Percentiles rank a stretch among this genome's conserved stretches.
These are phyloP conservation scores for Suhomyces guaymorum DNA, from an alignment of 1,139 yeast genomes.

Conservation along the genomic window DNA sequence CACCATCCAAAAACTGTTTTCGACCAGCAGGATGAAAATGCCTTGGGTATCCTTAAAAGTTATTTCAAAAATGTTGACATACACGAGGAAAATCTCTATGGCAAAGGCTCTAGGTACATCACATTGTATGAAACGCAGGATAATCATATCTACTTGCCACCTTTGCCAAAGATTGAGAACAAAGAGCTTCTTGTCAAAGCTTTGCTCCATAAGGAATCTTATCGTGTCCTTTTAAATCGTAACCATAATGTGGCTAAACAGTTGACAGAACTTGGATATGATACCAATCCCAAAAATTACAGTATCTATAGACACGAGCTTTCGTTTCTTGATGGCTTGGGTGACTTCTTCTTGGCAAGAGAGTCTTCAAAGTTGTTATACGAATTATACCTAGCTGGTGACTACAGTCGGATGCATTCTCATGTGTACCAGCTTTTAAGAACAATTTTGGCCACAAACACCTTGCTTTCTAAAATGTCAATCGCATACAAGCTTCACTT, in stretches of 20 bases:
- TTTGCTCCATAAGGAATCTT: conserved; percentile 44
- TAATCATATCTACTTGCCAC: conserved; percentile 33
- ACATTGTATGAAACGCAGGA: conserved; percentile 29
- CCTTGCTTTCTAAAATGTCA: conserved; percentile 40
- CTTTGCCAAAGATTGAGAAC: conserved; percentile 37
- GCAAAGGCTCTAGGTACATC: conserved; percentile 20
- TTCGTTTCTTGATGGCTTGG: conserved; percentile 48
- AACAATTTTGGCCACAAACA: conserved; percentile 43
- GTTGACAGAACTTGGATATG: conserved; percentile 21
- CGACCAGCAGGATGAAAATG: conserved; percentile 16
- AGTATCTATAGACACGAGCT: conserved; percentile 36
- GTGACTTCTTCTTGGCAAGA: conserved; percentile 44
- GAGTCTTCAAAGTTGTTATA: conserved; percentile 42
- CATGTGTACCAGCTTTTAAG: conserved; percentile 36
- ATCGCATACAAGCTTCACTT: conserved; percentile 38
- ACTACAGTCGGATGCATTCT: conserved; percentile 17
- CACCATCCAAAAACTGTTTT: conserved; percentile 7
- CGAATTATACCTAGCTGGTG: conserved; percentile 23
- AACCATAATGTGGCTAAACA: conserved; percentile 32
- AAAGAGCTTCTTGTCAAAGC: conserved; percentile 37
- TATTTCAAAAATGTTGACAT: conserved; percentile 29
- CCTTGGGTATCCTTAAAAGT: conserved; percentile 18
- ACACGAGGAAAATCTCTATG: conserved; percentile 24
- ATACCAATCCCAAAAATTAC: conserved; percentile 22
- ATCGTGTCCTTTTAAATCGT: conserved; percentile 33